phyloP scores from a whole-genome alignment of 305 asterid species.

The Ilex paraguariensis region DNA sequence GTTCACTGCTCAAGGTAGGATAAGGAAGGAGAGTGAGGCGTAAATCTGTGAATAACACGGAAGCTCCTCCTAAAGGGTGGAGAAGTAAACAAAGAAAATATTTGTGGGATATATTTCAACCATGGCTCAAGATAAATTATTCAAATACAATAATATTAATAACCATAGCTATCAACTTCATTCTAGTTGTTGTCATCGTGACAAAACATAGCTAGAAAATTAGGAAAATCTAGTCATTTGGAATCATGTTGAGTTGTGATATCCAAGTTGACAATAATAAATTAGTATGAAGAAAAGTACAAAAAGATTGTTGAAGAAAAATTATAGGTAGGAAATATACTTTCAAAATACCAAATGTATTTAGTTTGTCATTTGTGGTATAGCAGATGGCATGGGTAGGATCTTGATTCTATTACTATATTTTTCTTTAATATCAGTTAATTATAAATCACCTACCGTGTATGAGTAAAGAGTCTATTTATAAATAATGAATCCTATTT shows the following conservation, averaged over 20 bases:
- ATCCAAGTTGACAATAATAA: slow-evolving; percentile 18
- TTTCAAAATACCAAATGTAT: neutral
- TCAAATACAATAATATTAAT: neutral
- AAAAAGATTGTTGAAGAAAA: neutral
- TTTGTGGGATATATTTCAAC: neutral
- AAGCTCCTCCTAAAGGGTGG: too few relatives aligned
- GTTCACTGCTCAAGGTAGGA: too few relatives aligned
- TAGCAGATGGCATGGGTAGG: too few relatives aligned
- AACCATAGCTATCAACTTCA: neutral
- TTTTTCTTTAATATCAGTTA: too few relatives aligned
- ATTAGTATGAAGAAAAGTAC: neutral
- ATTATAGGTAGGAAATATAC: neutral
- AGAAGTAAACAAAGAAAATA: too few relatives aligned
- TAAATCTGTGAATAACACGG: too few relatives aligned
- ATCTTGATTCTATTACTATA: too few relatives aligned
- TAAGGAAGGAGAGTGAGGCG: too few relatives aligned
- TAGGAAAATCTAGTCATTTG: slow-evolving; percentile 22
- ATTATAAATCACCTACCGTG: too few relatives aligned
- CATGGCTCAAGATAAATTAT: neutral
- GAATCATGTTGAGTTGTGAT: slow-evolving; percentile 8
- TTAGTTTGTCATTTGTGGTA: too few relatives aligned
- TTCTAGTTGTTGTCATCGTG: slow-evolving; percentile 15
- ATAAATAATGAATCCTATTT: too few relatives aligned
- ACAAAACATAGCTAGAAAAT: slow-evolving; percentile 9
- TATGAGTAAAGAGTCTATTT: too few relatives aligned